phyloP scores from a whole-genome alignment of 2,329 filamentous ascomycete species.

The Calonectria multiphialidica region DNA sequence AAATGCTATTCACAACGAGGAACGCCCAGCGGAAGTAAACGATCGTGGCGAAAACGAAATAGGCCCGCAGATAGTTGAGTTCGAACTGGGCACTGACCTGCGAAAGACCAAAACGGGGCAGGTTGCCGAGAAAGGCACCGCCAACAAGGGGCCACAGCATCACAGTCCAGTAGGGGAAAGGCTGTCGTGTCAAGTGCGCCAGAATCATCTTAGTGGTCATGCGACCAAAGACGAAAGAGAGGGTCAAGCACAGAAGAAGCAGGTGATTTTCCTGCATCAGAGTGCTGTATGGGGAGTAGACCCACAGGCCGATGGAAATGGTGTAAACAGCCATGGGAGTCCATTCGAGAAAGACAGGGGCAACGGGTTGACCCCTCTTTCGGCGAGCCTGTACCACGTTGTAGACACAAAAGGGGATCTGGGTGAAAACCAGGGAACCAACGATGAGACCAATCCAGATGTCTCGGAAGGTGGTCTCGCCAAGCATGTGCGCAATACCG shows the following conservation, averaged over 20 bases:
- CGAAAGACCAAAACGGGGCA: conserved; percentile 81
- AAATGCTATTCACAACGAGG: conserved; percentile 91
- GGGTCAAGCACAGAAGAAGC: conserved; percentile 90
- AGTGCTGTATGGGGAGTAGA: conserved; percentile 89
- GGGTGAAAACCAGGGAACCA: conserved; percentile 74
- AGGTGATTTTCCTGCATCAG: conserved; percentile 88
- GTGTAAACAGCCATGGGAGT: conserved; percentile 89
- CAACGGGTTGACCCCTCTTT: conserved; percentile 77
- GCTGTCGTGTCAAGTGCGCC: conserved; percentile 91
- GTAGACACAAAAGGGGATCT: conserved; percentile 89
- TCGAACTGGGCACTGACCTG: conserved; percentile 76
- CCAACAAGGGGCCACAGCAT: conserved; percentile 89
- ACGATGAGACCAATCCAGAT: conserved; percentile 85
- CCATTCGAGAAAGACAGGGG: conserved; percentile 93
- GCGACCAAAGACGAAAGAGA: conserved; percentile 97
- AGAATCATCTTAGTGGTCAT: conserved; percentile 99
- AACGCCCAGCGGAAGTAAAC: conserved; percentile 95
- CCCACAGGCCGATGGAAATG: conserved; percentile 81
- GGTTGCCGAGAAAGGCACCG: conserved; percentile 85
- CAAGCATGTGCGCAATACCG: conserved; percentile 70
- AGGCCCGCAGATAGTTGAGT: conserved; percentile 84
- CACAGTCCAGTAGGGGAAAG: conserved; percentile 96
- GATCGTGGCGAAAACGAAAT: conserved; percentile 85
- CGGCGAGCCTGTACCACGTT: conserved; percentile 86
- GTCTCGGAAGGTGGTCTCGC: conserved; percentile 82